Evolutionary conservation across 1,284 basidiomycete species (phyloP).

Genomic region (Somion occarium): DNA sequence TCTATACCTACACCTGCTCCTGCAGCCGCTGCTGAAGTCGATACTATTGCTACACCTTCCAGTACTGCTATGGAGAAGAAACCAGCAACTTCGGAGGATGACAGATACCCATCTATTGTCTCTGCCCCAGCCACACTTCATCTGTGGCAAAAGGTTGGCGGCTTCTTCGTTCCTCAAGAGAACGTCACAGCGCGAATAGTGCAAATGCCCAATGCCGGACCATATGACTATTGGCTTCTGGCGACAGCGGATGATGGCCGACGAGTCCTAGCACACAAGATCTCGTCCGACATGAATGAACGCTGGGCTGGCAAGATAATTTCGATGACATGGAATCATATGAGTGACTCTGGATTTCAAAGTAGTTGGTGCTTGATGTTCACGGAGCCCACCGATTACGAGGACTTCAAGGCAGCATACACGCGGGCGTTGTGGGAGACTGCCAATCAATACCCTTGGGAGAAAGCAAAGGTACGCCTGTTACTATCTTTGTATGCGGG

Average conservation of each 20-base stretch:
- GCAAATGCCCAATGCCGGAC: conserved; percentile 36
- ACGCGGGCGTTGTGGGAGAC: conserved; percentile 81
- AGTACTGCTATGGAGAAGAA: not conserved
- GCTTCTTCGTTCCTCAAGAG: conserved; percentile 75
- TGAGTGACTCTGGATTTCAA: conserved; percentile 54
- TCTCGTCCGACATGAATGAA: conserved; percentile 74
- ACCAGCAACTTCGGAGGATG: conserved; percentile 11
- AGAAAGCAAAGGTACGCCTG: conserved; percentile 72
- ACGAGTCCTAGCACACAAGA: conserved; percentile 54
- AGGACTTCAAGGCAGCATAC: conserved; percentile 64
- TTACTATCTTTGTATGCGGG: not conserved
- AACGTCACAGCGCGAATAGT: conserved; percentile 67
- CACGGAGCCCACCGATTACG: conserved; percentile 50
- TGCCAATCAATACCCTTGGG: conserved; percentile 72
- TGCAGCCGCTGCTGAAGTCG: conserved; percentile 16
- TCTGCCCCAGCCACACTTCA: conserved; percentile 53
- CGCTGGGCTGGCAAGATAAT: conserved; percentile 55
- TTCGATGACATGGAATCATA: conserved; percentile 85
- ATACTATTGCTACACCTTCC: conserved; percentile 3
- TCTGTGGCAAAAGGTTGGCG: conserved; percentile 69
- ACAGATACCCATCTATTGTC: conserved; percentile 31
- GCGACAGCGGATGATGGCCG: conserved; percentile 48
- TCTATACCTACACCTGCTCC: conserved; percentile 16
- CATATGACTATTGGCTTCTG: conserved; percentile 63
- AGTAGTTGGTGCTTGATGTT: conserved; percentile 88